Base-by-base conservation (phyloP, 2,329 filamentous ascomycete species). In the Aspergillus hortae region DNA sequence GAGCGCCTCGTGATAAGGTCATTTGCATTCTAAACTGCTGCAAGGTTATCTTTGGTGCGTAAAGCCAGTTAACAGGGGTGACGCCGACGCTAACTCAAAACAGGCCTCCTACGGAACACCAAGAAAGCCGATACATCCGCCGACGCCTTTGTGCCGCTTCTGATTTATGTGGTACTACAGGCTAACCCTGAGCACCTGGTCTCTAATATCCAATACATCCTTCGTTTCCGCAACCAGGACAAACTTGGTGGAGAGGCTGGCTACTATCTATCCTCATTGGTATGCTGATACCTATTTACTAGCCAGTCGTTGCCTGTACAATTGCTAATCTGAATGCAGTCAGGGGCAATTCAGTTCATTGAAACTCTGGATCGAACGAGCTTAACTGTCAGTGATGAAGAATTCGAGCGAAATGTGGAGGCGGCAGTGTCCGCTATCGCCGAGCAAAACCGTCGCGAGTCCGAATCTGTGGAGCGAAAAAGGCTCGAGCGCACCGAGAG, bases 1-100 rank as follows among this genome's bases (percentile, higher is more conserved):
- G 95, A 60, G 94, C 94, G n/a, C 94, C 94, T 4, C 80, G 94
- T 62, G 94, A 99, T 77, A 99, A 99, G 73, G 94, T 99, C 50
- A 97, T 99, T 46, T 99, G 94, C 70, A 90, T 97, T 43, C 76
- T 99, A 51, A 99, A 99, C 73, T 96, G 92, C 75, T 99, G 94
- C 82, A 99, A 99, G 74, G 95, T 99, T 57, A 97, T 99, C 57
- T 97, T 99, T 71, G 94, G 89, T 90, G 80, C 62, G 17, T 4
- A 19, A 14, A 41, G 6, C 2, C 19, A n/a, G 17, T 15, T 36
- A n/a, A 4, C 17, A 6, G 27, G 25, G 33, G 41, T 10, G 30
- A 12, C 11, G 17, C 11, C 41, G 30, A 41, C n/a, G 10, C 17
- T 47, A 30, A 19, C 19, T 23, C 11, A 51, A 7, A 4, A 17